phyloP scores from a whole-genome alignment of 257 asterid genomes.

The Coffea canephora region DNA sequence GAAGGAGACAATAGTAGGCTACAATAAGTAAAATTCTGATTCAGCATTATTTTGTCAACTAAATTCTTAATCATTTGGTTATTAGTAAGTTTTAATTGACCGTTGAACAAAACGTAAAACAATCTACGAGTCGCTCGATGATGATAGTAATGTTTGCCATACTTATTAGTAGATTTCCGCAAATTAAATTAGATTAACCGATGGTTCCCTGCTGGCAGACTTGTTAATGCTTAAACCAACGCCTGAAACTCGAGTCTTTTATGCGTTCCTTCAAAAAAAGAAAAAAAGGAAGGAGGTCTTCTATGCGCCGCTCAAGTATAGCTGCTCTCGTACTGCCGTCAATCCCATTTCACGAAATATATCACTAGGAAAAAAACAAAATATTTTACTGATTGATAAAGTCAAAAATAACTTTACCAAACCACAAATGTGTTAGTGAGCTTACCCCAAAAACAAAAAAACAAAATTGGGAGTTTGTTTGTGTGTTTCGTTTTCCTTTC shows the following conservation, averaged over 20 bases:
- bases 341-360: too few species aligned
- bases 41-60: too few species aligned
- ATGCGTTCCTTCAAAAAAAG: neutral
- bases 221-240: neutral
- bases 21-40: too few species aligned
- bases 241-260: neutral
- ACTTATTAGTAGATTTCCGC: neutral
- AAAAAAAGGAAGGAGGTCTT: too few species aligned
- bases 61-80: too few species aligned
- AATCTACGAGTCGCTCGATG: too few species aligned
- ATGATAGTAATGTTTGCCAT: too few species aligned
- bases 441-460: neutral
- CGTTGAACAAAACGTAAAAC: too few species aligned
- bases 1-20: too few species aligned
- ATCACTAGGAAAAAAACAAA: neutral
- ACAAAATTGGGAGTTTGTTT: too few species aligned
- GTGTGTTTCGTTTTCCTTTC: neutral
- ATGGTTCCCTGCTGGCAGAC: neutral
- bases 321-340: neutral
- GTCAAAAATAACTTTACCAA: neutral
- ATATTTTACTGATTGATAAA: neutral
- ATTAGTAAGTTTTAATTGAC: too few species aligned
- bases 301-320: neutral
- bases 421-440: neutral
- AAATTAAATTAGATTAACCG: too few species aligned